Conservation (phyloP, 805 yeast species). For the Ogataea allantospora region DNA sequence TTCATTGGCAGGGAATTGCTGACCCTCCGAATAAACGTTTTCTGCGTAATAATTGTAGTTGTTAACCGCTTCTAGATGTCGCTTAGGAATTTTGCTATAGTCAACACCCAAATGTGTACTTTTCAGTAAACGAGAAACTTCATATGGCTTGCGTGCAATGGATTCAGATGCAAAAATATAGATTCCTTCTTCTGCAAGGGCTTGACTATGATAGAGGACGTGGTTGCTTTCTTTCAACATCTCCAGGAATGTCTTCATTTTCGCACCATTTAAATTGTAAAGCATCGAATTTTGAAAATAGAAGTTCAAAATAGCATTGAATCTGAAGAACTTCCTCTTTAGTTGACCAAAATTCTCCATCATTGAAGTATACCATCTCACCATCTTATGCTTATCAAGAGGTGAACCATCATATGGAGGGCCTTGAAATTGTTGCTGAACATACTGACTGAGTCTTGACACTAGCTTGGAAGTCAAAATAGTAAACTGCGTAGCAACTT, state of each 20-base stretch:
- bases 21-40: slow-evolving; percentile 8
- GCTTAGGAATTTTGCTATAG: slow-evolving; percentile 34
- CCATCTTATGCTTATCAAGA: slow-evolving; percentile 40
- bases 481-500: slow-evolving; percentile 76
- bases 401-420: slow-evolving; percentile 44
- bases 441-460: slow-evolving; percentile 64
- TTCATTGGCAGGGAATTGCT: slow-evolving; percentile 4
- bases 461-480: slow-evolving; percentile 63
- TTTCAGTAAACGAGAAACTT: slow-evolving; percentile 43
- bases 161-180: slow-evolving; percentile 76
- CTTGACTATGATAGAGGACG: slow-evolving; percentile 66
- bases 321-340: slow-evolving; percentile 79
- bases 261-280: slow-evolving; percentile 52
- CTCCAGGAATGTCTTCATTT: slow-evolving; percentile 51
- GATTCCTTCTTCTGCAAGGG: slow-evolving; percentile 69
- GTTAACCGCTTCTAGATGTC: slow-evolving; percentile 32
- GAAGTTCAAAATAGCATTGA: slow-evolving; percentile 62
- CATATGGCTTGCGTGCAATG: slow-evolving; percentile 41
- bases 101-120: slow-evolving; percentile 54
- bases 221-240: slow-evolving; percentile 65
- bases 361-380: slow-evolving; percentile 65
- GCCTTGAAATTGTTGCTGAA: slow-evolving; percentile 67
- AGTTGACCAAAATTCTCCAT: slow-evolving; percentile 71
- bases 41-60: slow-evolving; percentile 28
- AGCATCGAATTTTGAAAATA: slow-evolving; percentile 72